Evolutionary conservation across 2,329 filamentous ascomycete genomes (phyloP).

Genomic region (Penicillium sp.): DNA sequence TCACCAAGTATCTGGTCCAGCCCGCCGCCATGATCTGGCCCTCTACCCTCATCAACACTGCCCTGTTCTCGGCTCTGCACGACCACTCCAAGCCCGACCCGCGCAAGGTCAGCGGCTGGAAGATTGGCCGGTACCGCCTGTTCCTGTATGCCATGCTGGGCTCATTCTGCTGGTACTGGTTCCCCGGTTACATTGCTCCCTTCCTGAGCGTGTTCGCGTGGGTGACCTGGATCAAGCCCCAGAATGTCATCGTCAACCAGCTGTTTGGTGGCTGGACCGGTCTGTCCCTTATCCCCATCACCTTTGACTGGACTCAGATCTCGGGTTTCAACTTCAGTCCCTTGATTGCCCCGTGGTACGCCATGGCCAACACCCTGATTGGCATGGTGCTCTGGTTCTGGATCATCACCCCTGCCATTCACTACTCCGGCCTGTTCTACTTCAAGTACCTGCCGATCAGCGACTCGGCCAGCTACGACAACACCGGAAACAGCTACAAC

Average conservation of each 20-base stretch:
- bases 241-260: constrained; percentile 70
- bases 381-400: constrained; percentile 68
- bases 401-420: constrained; percentile 59
- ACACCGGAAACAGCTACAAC: constrained; percentile 65
- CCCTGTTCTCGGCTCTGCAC: constrained; percentile 73
- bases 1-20: constrained; percentile 61
- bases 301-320: constrained; percentile 74
- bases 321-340: constrained; percentile 69
- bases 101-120: constrained; percentile 62
- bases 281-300: constrained; percentile 25
- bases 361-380: constrained; percentile 71
- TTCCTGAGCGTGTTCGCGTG: constrained; percentile 72
- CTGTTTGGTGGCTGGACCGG: constrained; percentile 26
- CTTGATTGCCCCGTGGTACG: constrained; percentile 71
- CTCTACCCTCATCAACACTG: constrained; percentile 64
- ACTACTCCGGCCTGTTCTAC: constrained; percentile 69
- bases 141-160: constrained; percentile 60
- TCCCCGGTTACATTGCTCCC: constrained; percentile 68
- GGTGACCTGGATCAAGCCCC: constrained; percentile 69
- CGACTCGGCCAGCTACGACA: constrained; percentile 71
- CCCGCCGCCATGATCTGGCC: constrained; percentile 75
- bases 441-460: constrained; percentile 67
- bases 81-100: constrained; percentile 60
- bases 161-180: constrained; percentile 68
- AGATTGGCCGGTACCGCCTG: constrained; percentile 65